These are phyloP conservation scores for Exophiala lecanii-corni DNA, from an alignment of 2,329 filamentous ascomycete species.

Conservation along the genomic window DNA sequence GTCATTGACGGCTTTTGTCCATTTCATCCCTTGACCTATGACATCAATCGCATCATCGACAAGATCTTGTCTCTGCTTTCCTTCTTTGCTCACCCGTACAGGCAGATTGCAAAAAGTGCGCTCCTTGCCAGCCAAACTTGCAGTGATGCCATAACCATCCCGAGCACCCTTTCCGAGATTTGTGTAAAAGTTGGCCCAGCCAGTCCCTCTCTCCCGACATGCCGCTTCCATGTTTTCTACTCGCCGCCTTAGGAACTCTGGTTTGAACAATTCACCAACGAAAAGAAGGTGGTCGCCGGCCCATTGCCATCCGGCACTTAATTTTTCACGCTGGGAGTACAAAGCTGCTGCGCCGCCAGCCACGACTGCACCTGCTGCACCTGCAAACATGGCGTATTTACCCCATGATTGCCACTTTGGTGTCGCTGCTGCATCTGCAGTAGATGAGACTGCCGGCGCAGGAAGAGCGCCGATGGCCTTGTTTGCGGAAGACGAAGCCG, in stretches of 20 bases:
- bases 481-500: slow-evolving; percentile 17
- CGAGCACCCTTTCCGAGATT: slow-evolving; percentile 66
- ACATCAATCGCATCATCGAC: slow-evolving; percentile 14
- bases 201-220: slow-evolving; percentile 33
- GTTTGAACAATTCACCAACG: slow-evolving; percentile 80
- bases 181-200: slow-evolving; percentile 81
- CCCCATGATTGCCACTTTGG: slow-evolving; percentile 73
- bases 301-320: slow-evolving; percentile 73
- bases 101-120: slow-evolving; percentile 88
- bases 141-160: slow-evolving; percentile 43
- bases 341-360: slow-evolving; percentile 78
- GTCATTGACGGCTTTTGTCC: slow-evolving; percentile 72
- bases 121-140: slow-evolving; percentile 50
- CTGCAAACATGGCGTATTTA: slow-evolving; percentile 78
- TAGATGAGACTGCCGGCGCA: slow-evolving; percentile 28
- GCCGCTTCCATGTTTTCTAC: slow-evolving; percentile 63
- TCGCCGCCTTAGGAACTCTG: slow-evolving; percentile 72
- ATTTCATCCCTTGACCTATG: slow-evolving; percentile 45
- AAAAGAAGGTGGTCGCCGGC: slow-evolving; percentile 89
- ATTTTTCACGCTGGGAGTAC: slow-evolving; percentile 77
- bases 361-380: slow-evolving; percentile 72
- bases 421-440: slow-evolving; percentile 42
- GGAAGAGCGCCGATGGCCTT: slow-evolving; percentile 27
- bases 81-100: slow-evolving; percentile 14
- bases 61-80: slow-evolving; percentile 24